Evolutionary conservation across 257 asterid species (phyloP).

Genomic region (Perilla frutescens): DNA sequence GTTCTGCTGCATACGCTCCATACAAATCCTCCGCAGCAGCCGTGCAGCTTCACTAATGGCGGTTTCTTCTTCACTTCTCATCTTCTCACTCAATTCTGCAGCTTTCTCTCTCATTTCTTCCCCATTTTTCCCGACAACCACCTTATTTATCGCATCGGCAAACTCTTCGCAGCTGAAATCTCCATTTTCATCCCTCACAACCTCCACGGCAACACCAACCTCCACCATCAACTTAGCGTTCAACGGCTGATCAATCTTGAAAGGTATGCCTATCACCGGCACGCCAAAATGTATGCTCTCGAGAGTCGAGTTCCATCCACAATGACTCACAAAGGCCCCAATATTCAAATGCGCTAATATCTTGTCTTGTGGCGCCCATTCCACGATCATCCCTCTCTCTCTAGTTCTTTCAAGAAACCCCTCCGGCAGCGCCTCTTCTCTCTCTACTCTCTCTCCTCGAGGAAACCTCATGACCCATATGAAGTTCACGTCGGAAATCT

Average conservation of each 20-base stretch:
- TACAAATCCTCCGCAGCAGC: conserved; percentile 31
- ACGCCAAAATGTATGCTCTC: conserved; percentile 48
- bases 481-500: conserved; percentile 40
- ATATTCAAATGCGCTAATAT: conserved; percentile 40
- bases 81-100: conserved; percentile 35
- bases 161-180: conserved; percentile 23
- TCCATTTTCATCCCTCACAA: conserved; percentile 26
- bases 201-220: conserved; percentile 42
- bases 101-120: conserved; percentile 31
- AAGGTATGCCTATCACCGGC: conserved; percentile 44
- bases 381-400: conserved; percentile 39
- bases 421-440: conserved; percentile 36
- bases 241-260: conserved; percentile 45
- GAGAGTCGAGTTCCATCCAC: conserved; percentile 46
- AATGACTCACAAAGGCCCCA: conserved; percentile 52
- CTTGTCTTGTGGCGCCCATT: conserved; percentile 51
- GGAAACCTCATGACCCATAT: conserved; percentile 53
- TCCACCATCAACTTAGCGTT: conserved; percentile 43
- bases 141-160: conserved; percentile 34
- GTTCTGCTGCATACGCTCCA: background rate
- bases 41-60: conserved; percentile 11
- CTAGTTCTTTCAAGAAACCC: conserved; percentile 46
- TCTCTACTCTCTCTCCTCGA: conserved; percentile 1
- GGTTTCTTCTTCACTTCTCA: conserved; percentile 36
- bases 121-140: conserved; percentile 23